Evolutionary conservation across 228 moss, liverwort and hornwort genomes (phyloP).

Genomic region (Sphagnum magellanicum): DNA sequence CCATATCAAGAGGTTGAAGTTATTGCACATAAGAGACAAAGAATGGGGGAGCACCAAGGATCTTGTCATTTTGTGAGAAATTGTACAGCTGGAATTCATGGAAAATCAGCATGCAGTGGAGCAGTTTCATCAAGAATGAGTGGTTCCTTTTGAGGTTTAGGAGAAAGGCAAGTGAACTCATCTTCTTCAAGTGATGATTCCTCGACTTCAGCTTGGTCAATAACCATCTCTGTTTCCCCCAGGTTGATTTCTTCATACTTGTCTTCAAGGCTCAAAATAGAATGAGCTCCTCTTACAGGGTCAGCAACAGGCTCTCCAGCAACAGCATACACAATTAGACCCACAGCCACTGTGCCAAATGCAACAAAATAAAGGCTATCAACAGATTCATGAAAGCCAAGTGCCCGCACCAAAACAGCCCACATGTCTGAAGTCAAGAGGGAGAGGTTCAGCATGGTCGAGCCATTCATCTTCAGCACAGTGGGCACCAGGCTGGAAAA

Average conservation of each 20-base stretch:
- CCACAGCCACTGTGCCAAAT: constrained; percentile 57
- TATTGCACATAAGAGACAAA: no score
- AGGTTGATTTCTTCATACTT: constrained; percentile 31
- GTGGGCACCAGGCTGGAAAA: constrained; percentile 59
- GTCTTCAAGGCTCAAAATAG: constrained; percentile 4
- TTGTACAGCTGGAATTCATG: no score
- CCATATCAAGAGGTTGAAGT: no score
- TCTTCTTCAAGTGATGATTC: no score
- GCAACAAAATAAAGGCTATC: constrained; percentile 71
- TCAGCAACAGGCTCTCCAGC: constrained; percentile 26
- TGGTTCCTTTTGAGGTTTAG: no score
- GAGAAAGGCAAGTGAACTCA: no score
- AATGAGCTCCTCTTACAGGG: constrained; percentile 1
- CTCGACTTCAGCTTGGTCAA: no score
- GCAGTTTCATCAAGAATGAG: no score
- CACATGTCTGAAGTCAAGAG: constrained; percentile 93
- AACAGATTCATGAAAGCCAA: constrained; percentile 67
- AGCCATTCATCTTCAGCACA: constrained; percentile 68
- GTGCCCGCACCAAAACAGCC: constrained; percentile 67
- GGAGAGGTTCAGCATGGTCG: constrained; percentile 88
- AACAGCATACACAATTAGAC: constrained; percentile 57
- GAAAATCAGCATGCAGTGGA: no score
- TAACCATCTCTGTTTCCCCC: constrained; percentile 9
- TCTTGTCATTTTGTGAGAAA: no score
- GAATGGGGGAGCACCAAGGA: no score